Percentiles rank a stretch among this genome's conserved stretches.
These are phyloP conservation scores for Fragilaria radians DNA, from an alignment of 108 stramenopile genomes.

Conservation along the genomic window DNA sequence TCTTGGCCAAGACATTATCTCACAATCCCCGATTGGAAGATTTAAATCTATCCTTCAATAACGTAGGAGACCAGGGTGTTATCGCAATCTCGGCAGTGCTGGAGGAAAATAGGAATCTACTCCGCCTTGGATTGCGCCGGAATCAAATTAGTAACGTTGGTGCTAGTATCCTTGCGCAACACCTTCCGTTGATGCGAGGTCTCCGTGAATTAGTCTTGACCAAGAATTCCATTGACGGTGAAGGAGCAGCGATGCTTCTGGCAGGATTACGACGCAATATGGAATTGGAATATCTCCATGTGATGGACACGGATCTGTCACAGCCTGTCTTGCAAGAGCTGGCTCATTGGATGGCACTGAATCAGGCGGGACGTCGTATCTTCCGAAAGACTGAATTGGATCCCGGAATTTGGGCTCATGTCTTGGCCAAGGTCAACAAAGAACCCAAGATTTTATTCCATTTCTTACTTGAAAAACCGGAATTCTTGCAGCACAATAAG, in stretches of 20 bases:
- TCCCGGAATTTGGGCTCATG: neutral
- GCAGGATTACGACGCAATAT: conserved; percentile 12
- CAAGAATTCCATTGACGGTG: conserved; percentile 3
- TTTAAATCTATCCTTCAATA: conserved; percentile 17
- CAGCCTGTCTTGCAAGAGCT: neutral
- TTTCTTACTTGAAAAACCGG: neutral
- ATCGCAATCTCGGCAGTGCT: conserved; percentile 1
- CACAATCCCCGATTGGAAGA: conserved; percentile 9
- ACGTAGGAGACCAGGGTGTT: conserved; percentile 8
- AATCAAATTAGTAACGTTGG: conserved; percentile 9
- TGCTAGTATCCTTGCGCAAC: conserved; percentile 6
- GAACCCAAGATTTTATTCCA: neutral
- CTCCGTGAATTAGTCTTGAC: conserved; percentile 12
- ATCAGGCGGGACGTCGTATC: conserved; percentile 17
- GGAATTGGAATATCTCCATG: conserved; percentile 16
- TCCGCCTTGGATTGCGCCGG: neutral
- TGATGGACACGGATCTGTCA: neutral
- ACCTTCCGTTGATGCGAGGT: conserved; percentile 10
- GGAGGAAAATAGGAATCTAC: conserved; percentile 6
- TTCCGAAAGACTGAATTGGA: conserved; percentile 11
- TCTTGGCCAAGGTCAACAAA: neutral
- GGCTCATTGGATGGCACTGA: conserved; percentile 16
- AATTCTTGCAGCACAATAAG: neutral
- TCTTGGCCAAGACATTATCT: conserved; percentile 10
- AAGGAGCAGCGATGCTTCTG: conserved; percentile 6